Evolutionary conservation across 345 rosid species (phyloP), one percentile per base, ranked within the genome.

Genomic region (Kandelia obovata): DNA sequence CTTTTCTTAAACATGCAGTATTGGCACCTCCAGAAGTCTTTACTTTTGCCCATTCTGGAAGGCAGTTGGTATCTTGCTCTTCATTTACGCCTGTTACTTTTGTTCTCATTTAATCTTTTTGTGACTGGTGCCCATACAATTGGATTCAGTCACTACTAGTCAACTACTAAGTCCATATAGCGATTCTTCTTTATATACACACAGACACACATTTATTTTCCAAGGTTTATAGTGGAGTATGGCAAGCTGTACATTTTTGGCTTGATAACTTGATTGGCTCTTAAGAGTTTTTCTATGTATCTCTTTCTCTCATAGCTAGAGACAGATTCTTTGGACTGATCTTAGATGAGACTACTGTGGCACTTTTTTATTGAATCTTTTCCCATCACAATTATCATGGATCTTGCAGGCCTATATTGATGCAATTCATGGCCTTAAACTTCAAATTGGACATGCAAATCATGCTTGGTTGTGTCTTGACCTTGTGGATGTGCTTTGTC

Each of bases 391-490:
- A 43, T 13, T 43, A 43, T 43, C 1, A 3, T 43, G 71, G 49
- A 62, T 72, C 62, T 71, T 78, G 62, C 87, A 95, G 99, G 85
- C 79, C 52, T 85, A 81, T 79, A 69, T 77, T 63, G 99, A 95
- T 77, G 83, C 81, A 46, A 81, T 82, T 76, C 85, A 80, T 77
- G 88, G 89, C 62, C 92, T 78, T 71, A 86, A 77, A 77, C 85
- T 87, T 76, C 94, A 86, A 71, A 72, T 73, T 76, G 99, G 88
- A 62, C 83, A 85, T 71, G 76, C 87, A 62, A 89, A 92, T 82
- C 88, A 85, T 71, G 96, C 96, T n/a, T 89, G 96, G 96, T 71
- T 89, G 72, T 92, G 96, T 73, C 89, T 95, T 28, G 99, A 95
- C 78, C 96, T 95, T 73, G 66, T 90, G 71, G 88, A 87, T 61